A percentile compares a stretch with the other conserved stretches of the same genome.
Evolutionary conservation across 2,329 filamentous ascomycete genomes (phyloP).

Genomic region (Aspergillus tubingensis): DNA sequence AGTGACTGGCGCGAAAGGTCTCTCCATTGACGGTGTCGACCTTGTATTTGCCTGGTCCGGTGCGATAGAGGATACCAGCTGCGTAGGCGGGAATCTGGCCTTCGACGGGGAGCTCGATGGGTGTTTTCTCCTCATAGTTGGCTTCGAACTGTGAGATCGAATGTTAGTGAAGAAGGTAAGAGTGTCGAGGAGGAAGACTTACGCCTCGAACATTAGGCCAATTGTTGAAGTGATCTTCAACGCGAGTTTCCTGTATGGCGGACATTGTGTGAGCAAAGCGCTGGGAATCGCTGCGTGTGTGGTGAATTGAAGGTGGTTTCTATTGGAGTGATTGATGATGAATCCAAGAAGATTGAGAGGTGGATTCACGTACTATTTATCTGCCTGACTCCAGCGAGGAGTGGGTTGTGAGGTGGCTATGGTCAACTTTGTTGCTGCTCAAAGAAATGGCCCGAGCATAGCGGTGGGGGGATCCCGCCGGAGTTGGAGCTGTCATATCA

Average conservation of each 20-base stretch:
- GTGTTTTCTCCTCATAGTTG: slow-evolving; percentile 65
- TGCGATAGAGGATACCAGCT: slow-evolving; percentile 72
- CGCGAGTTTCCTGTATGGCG: not conserved
- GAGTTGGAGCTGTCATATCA: not conserved
- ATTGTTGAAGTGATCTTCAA: slow-evolving; percentile 38
- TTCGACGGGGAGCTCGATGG: slow-evolving; percentile 63
- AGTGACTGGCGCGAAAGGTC: slow-evolving; percentile 66
- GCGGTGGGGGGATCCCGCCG: slow-evolving; percentile 6
- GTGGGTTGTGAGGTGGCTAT: not conserved
- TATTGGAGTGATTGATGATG: not conserved
- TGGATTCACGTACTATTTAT: not conserved
- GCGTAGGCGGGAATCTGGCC: slow-evolving; percentile 71
- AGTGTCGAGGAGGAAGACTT: slow-evolving; percentile 22
- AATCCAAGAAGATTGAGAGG: not conserved
- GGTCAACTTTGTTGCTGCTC: no score
- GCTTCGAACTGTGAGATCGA: slow-evolving; percentile 61
- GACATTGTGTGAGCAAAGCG: not conserved
- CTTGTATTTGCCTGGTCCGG: slow-evolving; percentile 68
- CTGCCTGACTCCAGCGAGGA: not conserved
- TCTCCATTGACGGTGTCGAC: slow-evolving; percentile 62
- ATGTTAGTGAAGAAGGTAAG: not conserved
- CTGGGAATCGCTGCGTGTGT: no score
- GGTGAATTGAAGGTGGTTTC: no score
- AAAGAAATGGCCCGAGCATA: not conserved
- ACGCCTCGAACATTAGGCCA: slow-evolving; percentile 58